These are phyloP conservation scores for Pichia thaimueangensis DNA, from an alignment of 805 yeast genomes.

Conservation along the genomic window DNA sequence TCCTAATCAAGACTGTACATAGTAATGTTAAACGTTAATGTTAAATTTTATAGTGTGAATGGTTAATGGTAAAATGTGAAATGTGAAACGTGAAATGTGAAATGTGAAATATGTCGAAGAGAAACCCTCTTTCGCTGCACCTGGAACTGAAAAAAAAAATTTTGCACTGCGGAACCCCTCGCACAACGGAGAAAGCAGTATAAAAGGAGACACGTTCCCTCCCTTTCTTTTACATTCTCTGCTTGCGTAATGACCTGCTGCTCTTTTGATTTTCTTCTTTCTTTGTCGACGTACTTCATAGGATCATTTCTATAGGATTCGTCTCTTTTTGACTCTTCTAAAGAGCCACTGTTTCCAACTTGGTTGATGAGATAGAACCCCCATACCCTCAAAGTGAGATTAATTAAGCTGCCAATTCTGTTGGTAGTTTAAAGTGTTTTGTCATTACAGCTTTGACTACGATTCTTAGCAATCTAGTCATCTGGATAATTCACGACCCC, in stretches of 20 bases:
- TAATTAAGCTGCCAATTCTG: not conserved
- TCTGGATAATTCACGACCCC: constrained; percentile 35
- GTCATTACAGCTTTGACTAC: constrained; percentile 55
- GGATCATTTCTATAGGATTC: constrained; percentile 99
- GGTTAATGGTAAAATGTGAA: no score
- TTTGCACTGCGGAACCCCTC: no score
- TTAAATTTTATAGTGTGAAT: no score
- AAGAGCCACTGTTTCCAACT: constrained; percentile 99
- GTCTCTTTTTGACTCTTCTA: constrained; percentile 98
- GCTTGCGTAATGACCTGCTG: no score
- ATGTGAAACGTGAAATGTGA: no score
- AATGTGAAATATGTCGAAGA: no score
- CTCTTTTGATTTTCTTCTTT: constrained; percentile 39
- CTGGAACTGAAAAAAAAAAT: no score
- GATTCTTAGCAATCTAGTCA: constrained; percentile 89
- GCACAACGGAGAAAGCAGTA: no score
- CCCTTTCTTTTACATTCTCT: constrained; percentile 33
- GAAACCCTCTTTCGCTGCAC: no score
- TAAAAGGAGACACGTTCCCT: constrained; percentile 96
- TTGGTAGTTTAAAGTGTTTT: constrained; percentile 12
- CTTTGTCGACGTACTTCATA: constrained; percentile 98
- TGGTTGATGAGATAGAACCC: constrained; percentile 97
- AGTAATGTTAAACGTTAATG: no score
- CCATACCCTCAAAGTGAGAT: constrained; percentile 67
- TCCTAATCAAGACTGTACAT: no score